These are phyloP conservation scores for Aspergillus cejpii DNA, from an alignment of 2,329 filamentous ascomycete genomes.

Conservation along the genomic window DNA sequence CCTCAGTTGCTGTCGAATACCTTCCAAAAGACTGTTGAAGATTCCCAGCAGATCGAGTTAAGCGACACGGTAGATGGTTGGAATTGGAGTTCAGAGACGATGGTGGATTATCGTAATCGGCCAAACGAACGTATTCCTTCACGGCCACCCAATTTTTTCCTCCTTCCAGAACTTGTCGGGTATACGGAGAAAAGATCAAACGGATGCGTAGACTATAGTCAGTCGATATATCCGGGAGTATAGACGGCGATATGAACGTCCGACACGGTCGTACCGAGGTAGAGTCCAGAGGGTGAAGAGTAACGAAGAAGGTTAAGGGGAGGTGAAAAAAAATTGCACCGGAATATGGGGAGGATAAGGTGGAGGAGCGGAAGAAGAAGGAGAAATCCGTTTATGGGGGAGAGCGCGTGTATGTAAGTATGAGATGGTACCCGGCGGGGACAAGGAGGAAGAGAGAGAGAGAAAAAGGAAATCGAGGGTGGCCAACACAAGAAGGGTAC, in stretches of 20 bases:
- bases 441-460: conserved; percentile 17
- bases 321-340: conserved; percentile 15
- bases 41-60: too few relatives aligned
- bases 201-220: conserved; percentile 17
- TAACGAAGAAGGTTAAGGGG: conserved; percentile 18
- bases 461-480: conserved; percentile 15
- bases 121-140: neutral
- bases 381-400: conserved; percentile 19
- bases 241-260: conserved; percentile 12
- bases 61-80: neutral
- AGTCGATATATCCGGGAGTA: conserved; percentile 9
- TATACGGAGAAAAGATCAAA: conserved; percentile 13
- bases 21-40: neutral
- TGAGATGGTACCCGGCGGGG: conserved; percentile 20
- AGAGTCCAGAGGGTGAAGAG: conserved; percentile 1
- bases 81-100: too few relatives aligned
- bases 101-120: too few relatives aligned
- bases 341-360: conserved; percentile 21
- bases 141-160: too few relatives aligned
- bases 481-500: conserved; percentile 20
- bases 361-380: conserved; percentile 19
- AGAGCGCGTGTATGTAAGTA: conserved; percentile 10
- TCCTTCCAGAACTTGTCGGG: neutral
- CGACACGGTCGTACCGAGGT: neutral
- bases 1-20: conserved; percentile 17